These are phyloP conservation scores for Ganoderma resinaceum DNA, from an alignment of 1,284 basidiomycete species.

Conservation along the genomic window DNA sequence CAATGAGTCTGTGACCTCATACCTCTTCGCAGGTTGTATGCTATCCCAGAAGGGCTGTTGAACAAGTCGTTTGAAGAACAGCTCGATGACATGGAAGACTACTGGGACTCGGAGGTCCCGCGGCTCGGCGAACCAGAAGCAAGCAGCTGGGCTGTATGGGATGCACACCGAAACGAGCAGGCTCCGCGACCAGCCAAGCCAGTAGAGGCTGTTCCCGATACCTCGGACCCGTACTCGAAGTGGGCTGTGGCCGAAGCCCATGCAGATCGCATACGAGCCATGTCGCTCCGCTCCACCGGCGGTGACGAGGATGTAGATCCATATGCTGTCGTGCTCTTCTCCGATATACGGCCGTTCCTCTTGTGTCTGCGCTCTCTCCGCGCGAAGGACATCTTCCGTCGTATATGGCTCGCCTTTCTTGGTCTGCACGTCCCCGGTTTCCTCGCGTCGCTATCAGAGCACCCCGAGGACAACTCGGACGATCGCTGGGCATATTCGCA, in stretches of 20 bases:
- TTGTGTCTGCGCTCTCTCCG: conserved; percentile 59
- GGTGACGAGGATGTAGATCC: conserved; percentile 73
- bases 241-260: conserved; percentile 73
- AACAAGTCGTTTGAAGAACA: conserved; percentile 51
- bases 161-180: conserved; percentile 48
- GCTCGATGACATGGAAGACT: conserved; percentile 69
- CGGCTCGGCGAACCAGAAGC: conserved; percentile 68
- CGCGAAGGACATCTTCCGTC: conserved; percentile 70
- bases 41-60: conserved; percentile 52
- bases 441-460: conserved; percentile 46
- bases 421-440: conserved; percentile 81
- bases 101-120: conserved; percentile 78
- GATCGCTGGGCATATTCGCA: conserved; percentile 68
- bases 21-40: conserved; percentile 54
- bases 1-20: background rate
- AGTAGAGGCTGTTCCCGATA: conserved; percentile 26
- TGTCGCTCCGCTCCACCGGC: conserved; percentile 68
- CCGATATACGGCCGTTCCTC: conserved; percentile 79
- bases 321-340: conserved; percentile 80
- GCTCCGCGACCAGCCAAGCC: conserved; percentile 20
- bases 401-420: conserved; percentile 79
- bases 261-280: conserved; percentile 49
- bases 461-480: conserved; percentile 49
- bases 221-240: conserved; percentile 67
- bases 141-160: conserved; percentile 70